Evolutionary conservation across 73 alveolate genomes (phyloP), one percentile per base, ranked within the genome.

Genomic region (Paramecium tetraurelia): DNA sequence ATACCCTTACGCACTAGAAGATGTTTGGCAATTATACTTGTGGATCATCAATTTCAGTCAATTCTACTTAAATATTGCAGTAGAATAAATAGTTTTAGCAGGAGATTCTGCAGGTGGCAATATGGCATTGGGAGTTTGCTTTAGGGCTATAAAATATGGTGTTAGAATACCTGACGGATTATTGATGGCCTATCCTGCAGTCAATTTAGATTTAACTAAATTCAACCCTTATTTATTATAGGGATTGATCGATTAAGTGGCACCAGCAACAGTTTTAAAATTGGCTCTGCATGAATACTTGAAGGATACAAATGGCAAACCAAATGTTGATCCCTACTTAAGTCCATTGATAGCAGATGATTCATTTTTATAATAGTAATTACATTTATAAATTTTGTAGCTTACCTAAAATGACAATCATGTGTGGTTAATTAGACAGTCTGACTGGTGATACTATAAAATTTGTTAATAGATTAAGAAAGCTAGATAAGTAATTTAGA

Each of bases 51-150:
- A 93, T 29, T 86, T 96, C 85, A 92, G 95, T 50, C 93, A 94
- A 72, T 71, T 59, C 9, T 86, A 92, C 59, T 90, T 96, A 27
- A 97, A 97, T 58, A 86, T 97, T 22, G 35, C 8, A 33, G 16
- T 59, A 12, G 72, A 59, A 44, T 29, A 86, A 22, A 58, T 86
- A 86, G 38, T 86, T 4, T 27, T 86, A 27, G 96, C 95, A 38
- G 99, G 99, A 8, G 99, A 98, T 93, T 96, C 99, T 44, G 99
- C 99, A 1, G 99, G 99, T 31, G 99, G 99, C 6, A 97, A 98
- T 93, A 92, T 98, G 90, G 96, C 97, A 27, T 93, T 95, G 24
- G 98, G 98, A 18, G 57, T 98, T 18, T 92, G 96, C 35, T 92
- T 95, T 83, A 85, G 96, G 38, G 76, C 95, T 44, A 92, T 97